A percentile compares a stretch with the other conserved stretches of the same genome.
These are phyloP conservation scores for Rossbeevera mucosa DNA, from an alignment of 768 basidiomycete genomes.

Conservation along the genomic window DNA sequence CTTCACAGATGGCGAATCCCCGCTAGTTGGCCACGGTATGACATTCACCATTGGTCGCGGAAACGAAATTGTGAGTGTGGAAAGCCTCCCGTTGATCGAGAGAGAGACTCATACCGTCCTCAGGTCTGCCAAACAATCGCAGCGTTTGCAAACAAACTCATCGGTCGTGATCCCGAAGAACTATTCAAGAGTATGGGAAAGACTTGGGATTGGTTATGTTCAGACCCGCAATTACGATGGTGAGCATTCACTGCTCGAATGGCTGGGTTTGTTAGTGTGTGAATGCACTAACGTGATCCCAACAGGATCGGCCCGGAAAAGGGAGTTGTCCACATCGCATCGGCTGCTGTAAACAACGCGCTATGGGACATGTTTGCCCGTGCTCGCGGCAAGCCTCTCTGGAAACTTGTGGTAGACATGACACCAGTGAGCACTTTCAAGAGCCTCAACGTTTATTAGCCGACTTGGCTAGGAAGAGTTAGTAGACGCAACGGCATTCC, in stretches of 20 bases:
- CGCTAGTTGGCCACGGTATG: constrained; percentile 87
- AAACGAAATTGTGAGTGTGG: constrained; percentile 75
- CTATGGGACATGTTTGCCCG: constrained; percentile 92
- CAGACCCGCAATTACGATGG: constrained; percentile 92
- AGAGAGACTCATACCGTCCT: constrained; percentile 2
- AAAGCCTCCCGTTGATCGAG: not conserved
- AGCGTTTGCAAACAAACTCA: constrained; percentile 72
- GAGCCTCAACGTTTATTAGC: not conserved
- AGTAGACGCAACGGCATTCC: constrained; percentile 70
- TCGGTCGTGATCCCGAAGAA: constrained; percentile 76
- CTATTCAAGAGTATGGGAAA: constrained; percentile 89
- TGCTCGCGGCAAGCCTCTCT: constrained; percentile 76
- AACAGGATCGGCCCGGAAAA: constrained; percentile 89
- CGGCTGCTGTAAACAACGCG: constrained; percentile 87
- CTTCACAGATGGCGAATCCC: constrained; percentile 55
- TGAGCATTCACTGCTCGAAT: constrained; percentile 21
- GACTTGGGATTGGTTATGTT: constrained; percentile 81
- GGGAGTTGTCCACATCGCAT: constrained; percentile 89
- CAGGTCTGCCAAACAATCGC: constrained; percentile 81
- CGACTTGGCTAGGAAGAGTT: constrained; percentile 61
- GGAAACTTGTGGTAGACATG: constrained; percentile 93
- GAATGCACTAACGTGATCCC: not conserved
- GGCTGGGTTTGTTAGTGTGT: not conserved
- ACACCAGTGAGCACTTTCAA: constrained; percentile 48
- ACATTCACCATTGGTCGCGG: constrained; percentile 94